Percentiles rank a stretch among this genome's conserved stretches.
Conservation (phyloP, 805 yeast genomes). For the Metschnikowia lachancei region DNA sequence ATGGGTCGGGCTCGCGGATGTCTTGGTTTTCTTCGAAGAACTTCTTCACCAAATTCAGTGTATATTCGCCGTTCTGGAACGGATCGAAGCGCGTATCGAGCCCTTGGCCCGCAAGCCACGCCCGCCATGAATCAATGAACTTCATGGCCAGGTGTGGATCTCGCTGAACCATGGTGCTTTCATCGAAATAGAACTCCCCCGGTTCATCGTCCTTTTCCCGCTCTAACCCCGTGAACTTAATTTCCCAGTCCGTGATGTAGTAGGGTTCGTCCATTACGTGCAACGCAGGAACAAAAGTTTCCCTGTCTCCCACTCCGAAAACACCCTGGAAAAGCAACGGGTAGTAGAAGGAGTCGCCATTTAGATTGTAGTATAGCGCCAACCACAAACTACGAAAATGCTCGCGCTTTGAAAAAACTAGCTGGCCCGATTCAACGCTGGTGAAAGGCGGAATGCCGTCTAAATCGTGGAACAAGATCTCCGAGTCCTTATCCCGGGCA, state of each 20-base stretch:
- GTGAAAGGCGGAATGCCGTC: constrained; percentile 30
- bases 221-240: constrained; percentile 17
- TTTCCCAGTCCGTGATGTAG: constrained; percentile 22
- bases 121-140: constrained; percentile 26
- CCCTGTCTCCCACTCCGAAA: constrained; percentile 36
- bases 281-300: constrained; percentile 39
- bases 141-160: constrained; percentile 25
- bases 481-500: constrained; percentile 16
- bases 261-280: constrained; percentile 35
- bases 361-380: constrained; percentile 34
- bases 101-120: constrained; percentile 23
- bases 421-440: constrained; percentile 37
- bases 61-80: constrained; percentile 28
- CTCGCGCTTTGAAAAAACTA: constrained; percentile 33
- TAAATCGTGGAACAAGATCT: constrained; percentile 31
- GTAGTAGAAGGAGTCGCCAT: constrained; percentile 30
- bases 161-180: constrained; percentile 33
- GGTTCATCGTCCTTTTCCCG: constrained; percentile 5
- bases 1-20: constrained; percentile 22
- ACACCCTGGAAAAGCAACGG: constrained; percentile 36
- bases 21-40: constrained; percentile 17
- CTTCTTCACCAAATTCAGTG: constrained; percentile 22
- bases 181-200: constrained; percentile 20
- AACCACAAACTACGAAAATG: constrained; percentile 33
- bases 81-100: constrained; percentile 33